Evolutionary conservation across 2,329 filamentous ascomycete genomes (phyloP), one percentile per base, ranked within the genome.

Genomic region (Penicillium polonicum): DNA sequence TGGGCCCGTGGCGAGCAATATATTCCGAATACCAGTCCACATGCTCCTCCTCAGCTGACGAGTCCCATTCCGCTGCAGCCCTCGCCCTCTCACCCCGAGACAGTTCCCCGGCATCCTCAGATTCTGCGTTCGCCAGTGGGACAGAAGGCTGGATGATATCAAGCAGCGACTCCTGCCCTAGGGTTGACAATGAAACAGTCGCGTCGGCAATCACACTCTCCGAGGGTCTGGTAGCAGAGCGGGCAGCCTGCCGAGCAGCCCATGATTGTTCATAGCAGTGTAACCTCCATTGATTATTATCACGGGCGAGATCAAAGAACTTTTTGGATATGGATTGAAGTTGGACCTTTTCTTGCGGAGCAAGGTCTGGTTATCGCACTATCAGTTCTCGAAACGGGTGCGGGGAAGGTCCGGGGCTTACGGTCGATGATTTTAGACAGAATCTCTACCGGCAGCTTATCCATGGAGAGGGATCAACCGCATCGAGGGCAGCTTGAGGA

Each of bases 1-100:
- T 81, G 0, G 88, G 86, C 0, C 86, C 91, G 74, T 92, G 83
- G 35, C 92, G 83, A 52, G 92, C 90, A 61, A 95, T 88, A 69
- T 92, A 96, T 73, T 97, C 92, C 55, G 89, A 84, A 72, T 96
- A 96, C 88, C 91, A 97, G 48, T 89, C 86, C 21, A 92, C 81
- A 41, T 79, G 80, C 74, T 97, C 92, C 5, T 76, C 78, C 0
- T 86, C 84, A 62, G 88, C 91, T 0, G 85, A 85, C 0, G 90
- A 90, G 65, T 96, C 91, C 92, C 92, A 96, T 65, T 91, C 91
- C 5, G 87, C 87, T 3, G 71, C 72, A 12, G 70, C 74, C 57
- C 65, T 69, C 39, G 65, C 69, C 57, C 67, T 66, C 52, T 67
- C 68, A 29, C 65, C 69, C 54, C 65, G 62, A 15, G 73, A 69